A percentile compares a stretch with the other conserved stretches of the same genome.
Evolutionary conservation across 129 eudicot species (phyloP).

Genomic region (Silybum marianum): DNA sequence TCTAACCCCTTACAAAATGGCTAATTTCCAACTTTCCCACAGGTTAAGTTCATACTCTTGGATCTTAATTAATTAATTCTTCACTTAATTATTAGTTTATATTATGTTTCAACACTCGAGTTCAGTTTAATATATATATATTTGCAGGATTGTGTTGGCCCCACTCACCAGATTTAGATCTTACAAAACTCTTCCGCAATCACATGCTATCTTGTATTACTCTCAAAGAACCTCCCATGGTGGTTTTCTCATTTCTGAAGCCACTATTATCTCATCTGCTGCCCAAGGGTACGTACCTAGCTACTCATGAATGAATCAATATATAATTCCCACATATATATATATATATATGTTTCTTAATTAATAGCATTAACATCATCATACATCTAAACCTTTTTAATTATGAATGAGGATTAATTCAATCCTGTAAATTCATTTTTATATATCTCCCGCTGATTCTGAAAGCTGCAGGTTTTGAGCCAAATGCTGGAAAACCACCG

Average conservation of each 20-base stretch:
- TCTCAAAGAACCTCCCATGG: conserved; percentile 46
- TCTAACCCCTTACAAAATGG: conserved; percentile 50
- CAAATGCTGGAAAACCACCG: conserved; percentile 27
- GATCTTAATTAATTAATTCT: background rate
- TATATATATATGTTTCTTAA: no score
- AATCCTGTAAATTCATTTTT: no score
- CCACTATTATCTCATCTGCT: conserved; percentile 33
- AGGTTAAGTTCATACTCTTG: conserved; percentile 31
- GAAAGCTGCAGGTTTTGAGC: conserved; percentile 33
- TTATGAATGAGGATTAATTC: background rate
- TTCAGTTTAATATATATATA: background rate
- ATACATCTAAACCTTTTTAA: no score
- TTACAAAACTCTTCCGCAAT: conserved; percentile 35
- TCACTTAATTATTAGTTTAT: no score
- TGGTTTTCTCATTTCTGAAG: conserved; percentile 42
- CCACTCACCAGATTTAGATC: conserved; percentile 50
- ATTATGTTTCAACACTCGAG: background rate
- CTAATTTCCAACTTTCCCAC: conserved; percentile 53
- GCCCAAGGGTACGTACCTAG: conserved; percentile 42
- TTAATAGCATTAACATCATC: background rate
- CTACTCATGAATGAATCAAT: no score
- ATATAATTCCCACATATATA: no score
- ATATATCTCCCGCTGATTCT: background rate
- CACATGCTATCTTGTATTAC: conserved; percentile 41
- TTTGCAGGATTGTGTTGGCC: conserved; percentile 42